Percentiles rank a stretch among this genome's conserved stretches.
phyloP scores from a whole-genome alignment of 2,329 filamentous ascomycete genomes.

The Botrytis byssoidea region DNA sequence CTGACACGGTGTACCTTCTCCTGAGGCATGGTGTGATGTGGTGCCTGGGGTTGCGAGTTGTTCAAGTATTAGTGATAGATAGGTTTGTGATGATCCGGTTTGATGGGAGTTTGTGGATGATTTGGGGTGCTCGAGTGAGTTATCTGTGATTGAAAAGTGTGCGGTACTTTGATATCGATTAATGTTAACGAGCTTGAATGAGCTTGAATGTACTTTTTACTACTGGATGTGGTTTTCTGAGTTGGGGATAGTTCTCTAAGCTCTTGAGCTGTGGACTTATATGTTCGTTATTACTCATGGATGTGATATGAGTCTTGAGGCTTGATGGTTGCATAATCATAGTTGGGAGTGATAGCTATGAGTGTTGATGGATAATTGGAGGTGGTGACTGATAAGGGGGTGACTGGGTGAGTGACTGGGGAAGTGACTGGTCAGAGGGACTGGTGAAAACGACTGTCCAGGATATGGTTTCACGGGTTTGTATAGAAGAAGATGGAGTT shows the following conservation, averaged over 20 bases:
- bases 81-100: not conserved
- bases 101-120: not conserved
- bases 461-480: no score
- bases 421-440: no score
- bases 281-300: not conserved
- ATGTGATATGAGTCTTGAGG: not conserved
- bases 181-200: no score
- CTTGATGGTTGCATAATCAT: not conserved
- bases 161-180: rapidly evolving
- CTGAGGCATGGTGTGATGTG: not conserved
- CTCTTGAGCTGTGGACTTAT: not conserved
- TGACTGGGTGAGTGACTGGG: no score
- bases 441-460: no score
- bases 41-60: not conserved
- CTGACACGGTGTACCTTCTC: rapidly evolving
- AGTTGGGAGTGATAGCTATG: not conserved
- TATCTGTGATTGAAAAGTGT: not conserved
- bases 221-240: not conserved
- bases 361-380: not conserved
- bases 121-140: not conserved
- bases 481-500: no score
- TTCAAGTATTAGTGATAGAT: not conserved
- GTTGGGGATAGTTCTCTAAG: not conserved
- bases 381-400: not conserved
- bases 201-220: not conserved